These are phyloP conservation scores for Pyrus betulifolia DNA, from an alignment of 306 rosid species.

Conservation along the genomic window DNA sequence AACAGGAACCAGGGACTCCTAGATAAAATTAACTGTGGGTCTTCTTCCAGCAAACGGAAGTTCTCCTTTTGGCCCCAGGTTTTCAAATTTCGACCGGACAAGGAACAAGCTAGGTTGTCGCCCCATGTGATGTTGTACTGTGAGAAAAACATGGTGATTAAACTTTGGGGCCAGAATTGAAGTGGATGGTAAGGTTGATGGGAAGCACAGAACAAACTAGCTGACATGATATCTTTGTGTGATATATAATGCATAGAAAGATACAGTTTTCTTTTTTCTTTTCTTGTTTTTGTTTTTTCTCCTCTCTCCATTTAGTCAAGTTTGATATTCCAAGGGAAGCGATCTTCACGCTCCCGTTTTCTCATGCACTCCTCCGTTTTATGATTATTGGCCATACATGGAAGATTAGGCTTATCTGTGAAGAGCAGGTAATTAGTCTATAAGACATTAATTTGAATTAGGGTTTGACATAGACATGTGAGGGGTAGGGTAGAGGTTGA, in stretches of 20 bases:
- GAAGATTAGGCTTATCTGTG: not conserved
- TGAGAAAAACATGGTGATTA: not conserved
- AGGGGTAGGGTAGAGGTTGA: not conserved
- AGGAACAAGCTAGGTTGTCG: not conserved
- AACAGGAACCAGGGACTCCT: too few species aligned
- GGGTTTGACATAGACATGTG: not conserved
- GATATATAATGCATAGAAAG: not conserved
- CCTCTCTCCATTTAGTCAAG: not conserved
- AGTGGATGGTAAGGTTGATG: slow-evolving; percentile 16
- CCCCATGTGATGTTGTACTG: not conserved
- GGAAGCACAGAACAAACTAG: slow-evolving; percentile 1
- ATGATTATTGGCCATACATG: not conserved
- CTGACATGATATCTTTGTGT: not conserved
- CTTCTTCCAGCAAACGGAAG: not conserved
- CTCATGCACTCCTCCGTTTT: not conserved
- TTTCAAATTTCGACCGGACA: not conserved
- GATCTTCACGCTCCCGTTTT: not conserved
- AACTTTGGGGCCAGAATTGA: not conserved
- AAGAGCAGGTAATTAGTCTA: not conserved
- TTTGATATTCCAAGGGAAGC: not conserved
- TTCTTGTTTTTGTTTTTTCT: not conserved
- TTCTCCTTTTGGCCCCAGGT: not conserved
- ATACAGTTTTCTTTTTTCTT: not conserved
- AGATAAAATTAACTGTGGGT: not conserved
- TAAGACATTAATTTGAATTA: not conserved